Evolutionary conservation across 768 basidiomycete species (phyloP).

Genomic region (Tylopilus felleus): DNA sequence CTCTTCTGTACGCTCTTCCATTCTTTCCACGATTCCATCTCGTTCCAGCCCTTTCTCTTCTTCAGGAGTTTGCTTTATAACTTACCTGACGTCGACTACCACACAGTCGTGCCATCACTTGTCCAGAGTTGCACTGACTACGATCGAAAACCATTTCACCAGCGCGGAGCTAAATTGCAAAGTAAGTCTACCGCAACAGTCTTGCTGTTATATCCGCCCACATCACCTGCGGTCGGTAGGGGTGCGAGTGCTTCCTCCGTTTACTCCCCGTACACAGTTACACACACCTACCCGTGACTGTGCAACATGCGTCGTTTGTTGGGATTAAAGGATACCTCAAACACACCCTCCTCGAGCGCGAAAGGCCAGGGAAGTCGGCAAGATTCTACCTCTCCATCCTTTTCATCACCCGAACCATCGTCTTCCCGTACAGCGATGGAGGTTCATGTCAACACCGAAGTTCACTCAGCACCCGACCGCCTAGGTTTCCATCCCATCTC

Average conservation of each 20-base stretch:
- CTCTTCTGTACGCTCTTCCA: constrained; percentile 7
- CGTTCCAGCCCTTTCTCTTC: not conserved
- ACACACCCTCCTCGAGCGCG: constrained; percentile 1
- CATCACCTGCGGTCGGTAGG: constrained; percentile 21
- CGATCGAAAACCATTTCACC: constrained; percentile 7
- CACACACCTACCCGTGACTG: constrained; percentile 8
- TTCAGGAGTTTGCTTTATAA: not conserved
- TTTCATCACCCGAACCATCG: constrained; percentile 2
- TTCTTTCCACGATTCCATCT: constrained; percentile 10
- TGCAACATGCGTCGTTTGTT: constrained; percentile 31
- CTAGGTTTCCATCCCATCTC: constrained; percentile 16
- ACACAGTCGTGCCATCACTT: not conserved
- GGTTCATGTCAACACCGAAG: constrained; percentile 29
- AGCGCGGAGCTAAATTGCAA: not conserved
- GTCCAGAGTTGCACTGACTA: not conserved
- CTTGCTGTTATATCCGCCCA: constrained; percentile 3
- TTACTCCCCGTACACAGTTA: constrained; percentile 18
- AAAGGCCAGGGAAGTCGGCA: constrained; percentile 28
- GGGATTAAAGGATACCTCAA: constrained; percentile 26
- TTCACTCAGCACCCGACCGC: constrained; percentile 21
- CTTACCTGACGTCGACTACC: not conserved
- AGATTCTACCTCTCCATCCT: constrained; percentile 4
- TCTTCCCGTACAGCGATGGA: constrained; percentile 17
- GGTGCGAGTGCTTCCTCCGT: constrained; percentile 4
- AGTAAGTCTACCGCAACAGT: constrained; percentile 12